These are phyloP conservation scores for Suillus fuscotomentosus DNA, from an alignment of 768 basidiomycete genomes.

Conservation along the genomic window DNA sequence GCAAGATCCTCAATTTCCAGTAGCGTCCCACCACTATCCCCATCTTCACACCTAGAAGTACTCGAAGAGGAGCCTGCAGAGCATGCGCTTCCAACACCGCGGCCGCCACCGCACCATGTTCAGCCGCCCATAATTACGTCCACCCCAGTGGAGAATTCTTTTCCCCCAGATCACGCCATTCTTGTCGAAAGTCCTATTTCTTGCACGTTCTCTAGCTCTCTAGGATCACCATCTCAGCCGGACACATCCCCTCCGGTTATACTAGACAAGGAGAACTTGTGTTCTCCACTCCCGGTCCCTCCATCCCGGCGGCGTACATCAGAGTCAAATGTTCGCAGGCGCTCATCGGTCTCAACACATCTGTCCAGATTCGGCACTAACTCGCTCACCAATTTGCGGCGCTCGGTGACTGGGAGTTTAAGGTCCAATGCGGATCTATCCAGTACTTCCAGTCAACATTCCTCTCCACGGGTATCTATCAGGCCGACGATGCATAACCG, in stretches of 20 bases:
- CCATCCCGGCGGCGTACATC: slow-evolving; percentile 18
- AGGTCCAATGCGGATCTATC: slow-evolving; percentile 31
- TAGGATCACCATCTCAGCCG: slow-evolving; percentile 14
- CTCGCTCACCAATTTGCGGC: slow-evolving; percentile 45
- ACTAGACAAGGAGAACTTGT: slow-evolving; percentile 15
- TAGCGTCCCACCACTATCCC: slow-evolving; percentile 22
- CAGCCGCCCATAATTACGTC: slow-evolving; percentile 20
- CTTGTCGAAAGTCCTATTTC: slow-evolving; percentile 25
- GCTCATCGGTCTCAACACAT: background rate
- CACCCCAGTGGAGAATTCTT: slow-evolving; percentile 11
- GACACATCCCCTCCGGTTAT: slow-evolving; percentile 10
- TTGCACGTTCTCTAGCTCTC: slow-evolving; percentile 20
- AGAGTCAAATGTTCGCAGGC: slow-evolving; percentile 15
- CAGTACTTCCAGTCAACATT: slow-evolving; percentile 34
- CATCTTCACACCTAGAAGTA: slow-evolving; percentile 26
- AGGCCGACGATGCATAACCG: slow-evolving; percentile 58
- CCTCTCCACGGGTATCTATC: slow-evolving; percentile 40
- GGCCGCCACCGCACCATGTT: slow-evolving; percentile 5
- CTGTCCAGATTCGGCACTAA: slow-evolving; percentile 32
- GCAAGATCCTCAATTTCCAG: slow-evolving; percentile 24
- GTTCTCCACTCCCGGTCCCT: background rate
- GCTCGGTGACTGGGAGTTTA: slow-evolving; percentile 39
- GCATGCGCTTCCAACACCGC: slow-evolving; percentile 16
- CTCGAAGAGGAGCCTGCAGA: slow-evolving; percentile 28
- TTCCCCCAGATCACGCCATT: slow-evolving; percentile 3